phyloP scores from a whole-genome alignment of 768 basidiomycete genomes.

The Termitomyces sp. region DNA sequence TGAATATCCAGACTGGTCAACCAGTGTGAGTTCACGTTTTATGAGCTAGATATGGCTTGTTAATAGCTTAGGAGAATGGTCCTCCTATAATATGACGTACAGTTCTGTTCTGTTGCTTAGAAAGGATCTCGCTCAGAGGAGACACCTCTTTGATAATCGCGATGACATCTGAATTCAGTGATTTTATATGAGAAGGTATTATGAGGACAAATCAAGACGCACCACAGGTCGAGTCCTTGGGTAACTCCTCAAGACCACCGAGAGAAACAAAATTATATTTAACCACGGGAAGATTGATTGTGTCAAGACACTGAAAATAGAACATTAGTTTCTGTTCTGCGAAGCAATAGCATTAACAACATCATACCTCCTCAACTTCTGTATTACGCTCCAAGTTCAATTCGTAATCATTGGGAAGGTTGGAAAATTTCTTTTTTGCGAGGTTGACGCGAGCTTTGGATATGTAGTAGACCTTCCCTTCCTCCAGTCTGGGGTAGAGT shows the following conservation, averaged over 20 bases:
- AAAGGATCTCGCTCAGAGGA: conserved; percentile 62
- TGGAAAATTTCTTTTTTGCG: conserved; percentile 95
- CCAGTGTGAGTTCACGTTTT: conserved; percentile 87
- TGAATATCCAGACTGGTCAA: conserved; percentile 74
- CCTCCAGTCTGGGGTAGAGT: conserved; percentile 79
- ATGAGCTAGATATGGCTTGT: conserved; percentile 44
- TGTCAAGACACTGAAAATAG: conserved; percentile 68
- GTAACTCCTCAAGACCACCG: conserved; percentile 48
- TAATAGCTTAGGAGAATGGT: not conserved
- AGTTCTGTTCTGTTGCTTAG: conserved; percentile 66
- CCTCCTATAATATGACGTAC: conserved; percentile 28
- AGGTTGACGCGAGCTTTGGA: conserved; percentile 90
- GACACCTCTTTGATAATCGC: conserved; percentile 78
- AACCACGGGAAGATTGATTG: conserved; percentile 67
- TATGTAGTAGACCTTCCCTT: conserved; percentile 89
- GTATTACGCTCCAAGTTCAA: conserved; percentile 80
- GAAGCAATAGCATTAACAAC: not conserved
- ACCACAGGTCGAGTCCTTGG: conserved; percentile 86
- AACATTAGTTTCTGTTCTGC: conserved; percentile 5
- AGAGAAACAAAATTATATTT: conserved; percentile 81
- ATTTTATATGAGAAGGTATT: conserved; percentile 5
- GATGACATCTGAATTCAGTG: conserved; percentile 63
- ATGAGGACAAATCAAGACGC: conserved; percentile 18
- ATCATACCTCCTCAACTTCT: conserved; percentile 74
- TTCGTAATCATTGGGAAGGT: conserved; percentile 89